These are phyloP conservation scores for Backusella parvicylindrica DNA, from an alignment of 192 early-diverging fungal species.

Conservation along the genomic window DNA sequence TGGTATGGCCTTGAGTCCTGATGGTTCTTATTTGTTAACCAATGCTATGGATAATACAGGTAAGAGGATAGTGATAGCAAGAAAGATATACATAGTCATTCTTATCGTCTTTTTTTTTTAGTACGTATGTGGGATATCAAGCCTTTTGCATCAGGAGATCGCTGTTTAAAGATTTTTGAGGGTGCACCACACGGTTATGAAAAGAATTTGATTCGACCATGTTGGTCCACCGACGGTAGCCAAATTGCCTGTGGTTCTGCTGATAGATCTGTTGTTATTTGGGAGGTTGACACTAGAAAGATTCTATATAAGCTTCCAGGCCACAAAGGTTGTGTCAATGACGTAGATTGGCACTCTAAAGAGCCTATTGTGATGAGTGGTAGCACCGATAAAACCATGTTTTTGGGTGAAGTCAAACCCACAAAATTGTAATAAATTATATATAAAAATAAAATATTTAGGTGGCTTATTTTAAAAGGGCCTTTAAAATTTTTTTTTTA, in stretches of 20 bases:
- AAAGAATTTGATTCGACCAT: slow-evolving; percentile 86
- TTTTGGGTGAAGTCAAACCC: slow-evolving; percentile 79
- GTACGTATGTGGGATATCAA: slow-evolving; percentile 94
- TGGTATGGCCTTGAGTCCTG: slow-evolving; percentile 78
- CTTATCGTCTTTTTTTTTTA: slow-evolving; percentile 6
- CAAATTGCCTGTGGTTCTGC: slow-evolving; percentile 84
- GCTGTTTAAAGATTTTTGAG: slow-evolving; percentile 78
- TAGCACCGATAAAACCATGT: slow-evolving; percentile 87
- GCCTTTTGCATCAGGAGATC: slow-evolving; percentile 72
- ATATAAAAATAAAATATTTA: neutral
- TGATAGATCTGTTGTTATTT: slow-evolving; percentile 88
- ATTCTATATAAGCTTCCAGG: slow-evolving; percentile 95
- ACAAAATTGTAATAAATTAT: slow-evolving; percentile 13
- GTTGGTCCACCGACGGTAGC: slow-evolving; percentile 83
- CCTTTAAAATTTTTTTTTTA: neutral
- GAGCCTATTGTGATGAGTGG: slow-evolving; percentile 84
- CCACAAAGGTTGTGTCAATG: slow-evolving; percentile 91
- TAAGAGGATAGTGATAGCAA: slow-evolving; percentile 9
- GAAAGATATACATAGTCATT: neutral
- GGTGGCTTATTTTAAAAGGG: neutral
- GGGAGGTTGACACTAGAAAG: slow-evolving; percentile 73
- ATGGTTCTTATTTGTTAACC: slow-evolving; percentile 79
- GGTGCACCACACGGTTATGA: slow-evolving; percentile 96
- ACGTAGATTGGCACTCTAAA: slow-evolving; percentile 89
- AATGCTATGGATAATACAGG: slow-evolving; percentile 94